Evolutionary conservation across 179 eudicot species (phyloP), one percentile per base, ranked within the genome.

Genomic region (Carnegiea gigantea): DNA sequence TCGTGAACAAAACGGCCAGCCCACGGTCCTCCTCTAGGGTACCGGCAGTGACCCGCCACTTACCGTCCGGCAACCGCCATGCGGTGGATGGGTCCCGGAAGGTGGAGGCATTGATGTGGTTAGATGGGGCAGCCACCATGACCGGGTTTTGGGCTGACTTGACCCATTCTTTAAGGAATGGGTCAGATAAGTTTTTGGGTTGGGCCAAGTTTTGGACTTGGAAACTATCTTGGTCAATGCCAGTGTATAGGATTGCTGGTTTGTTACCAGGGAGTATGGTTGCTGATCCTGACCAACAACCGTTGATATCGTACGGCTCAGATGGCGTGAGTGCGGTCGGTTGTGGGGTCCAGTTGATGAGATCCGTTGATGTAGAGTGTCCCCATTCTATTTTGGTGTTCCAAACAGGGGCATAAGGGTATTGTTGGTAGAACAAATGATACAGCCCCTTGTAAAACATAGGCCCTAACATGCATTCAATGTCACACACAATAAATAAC

Each of bases 231-330:
- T 18, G 3, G 73, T 67, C 73, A 36, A 75, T 30, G 3, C 87
- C 80, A 0, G 87, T 82, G 78, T 81, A 85, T 5, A 85, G 54
- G 8, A 90, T 89, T 2, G 74, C 87, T 11, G 92, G 94, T 49
- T 72, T 84, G 43, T 70, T 65, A 0, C 84, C 82, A 0, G 94
- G 90, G n/a, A 91, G 89, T 51, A 91, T 73, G 2, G 94, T 91
- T 26, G 86, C 54, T 0, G 94, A 91, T 0, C 94, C 94, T 0
- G 94, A 91, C 90, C 92, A 91, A 28, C 91, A 87, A 8, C 94
- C 91, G 15, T 84, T 81, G 75, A 78, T 70, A 59, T 91, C 92
- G 24, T 81, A 84, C 0, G 86, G 76, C n/a, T 79, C 48, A 0
- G 85, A 70, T 10, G 94, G 94, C 20, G 57, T 36, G 26, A 91